These are phyloP conservation scores for Dicorynia guianensis DNA, from an alignment of 306 rosid genomes.

Conservation along the genomic window DNA sequence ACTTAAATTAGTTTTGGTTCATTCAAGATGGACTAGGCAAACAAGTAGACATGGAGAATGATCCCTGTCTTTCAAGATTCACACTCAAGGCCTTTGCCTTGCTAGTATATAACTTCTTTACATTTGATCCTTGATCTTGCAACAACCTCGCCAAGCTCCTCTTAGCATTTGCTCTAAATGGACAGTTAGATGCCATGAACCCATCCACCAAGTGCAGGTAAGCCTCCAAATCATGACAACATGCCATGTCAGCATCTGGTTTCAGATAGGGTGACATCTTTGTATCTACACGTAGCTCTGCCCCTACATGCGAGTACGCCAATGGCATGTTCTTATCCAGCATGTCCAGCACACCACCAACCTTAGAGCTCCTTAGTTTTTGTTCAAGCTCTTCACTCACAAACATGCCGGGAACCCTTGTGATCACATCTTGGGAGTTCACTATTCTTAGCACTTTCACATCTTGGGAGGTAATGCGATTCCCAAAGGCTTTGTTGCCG, in stretches of 20 bases:
- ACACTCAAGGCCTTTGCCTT: constrained; percentile 70
- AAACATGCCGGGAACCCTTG: constrained; percentile 65
- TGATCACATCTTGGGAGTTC: constrained; percentile 85
- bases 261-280: constrained; percentile 88
- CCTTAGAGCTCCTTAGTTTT: constrained; percentile 45
- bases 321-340: constrained; percentile 60
- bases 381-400: constrained; percentile 60
- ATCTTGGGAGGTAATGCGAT: constrained; percentile 38
- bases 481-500: constrained; percentile 72
- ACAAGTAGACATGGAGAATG: constrained; percentile 53
- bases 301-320: constrained; percentile 83
- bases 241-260: constrained; percentile 87
- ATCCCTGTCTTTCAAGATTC: constrained; percentile 52
- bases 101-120: constrained; percentile 80
- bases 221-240: constrained; percentile 94
- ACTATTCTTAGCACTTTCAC: constrained; percentile 86
- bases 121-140: constrained; percentile 75
- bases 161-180: constrained; percentile 84
- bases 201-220: constrained; percentile 95
- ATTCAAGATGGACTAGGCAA: constrained; percentile 79
- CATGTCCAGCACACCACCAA: constrained; percentile 50
- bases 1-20: background rate
- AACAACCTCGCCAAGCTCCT: constrained; percentile 76
- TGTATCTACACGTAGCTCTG: constrained; percentile 75
- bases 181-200: constrained; percentile 79